These are phyloP conservation scores for Coemansia sp. DNA, from an alignment of 192 early-diverging fungal species.

Conservation along the genomic window DNA sequence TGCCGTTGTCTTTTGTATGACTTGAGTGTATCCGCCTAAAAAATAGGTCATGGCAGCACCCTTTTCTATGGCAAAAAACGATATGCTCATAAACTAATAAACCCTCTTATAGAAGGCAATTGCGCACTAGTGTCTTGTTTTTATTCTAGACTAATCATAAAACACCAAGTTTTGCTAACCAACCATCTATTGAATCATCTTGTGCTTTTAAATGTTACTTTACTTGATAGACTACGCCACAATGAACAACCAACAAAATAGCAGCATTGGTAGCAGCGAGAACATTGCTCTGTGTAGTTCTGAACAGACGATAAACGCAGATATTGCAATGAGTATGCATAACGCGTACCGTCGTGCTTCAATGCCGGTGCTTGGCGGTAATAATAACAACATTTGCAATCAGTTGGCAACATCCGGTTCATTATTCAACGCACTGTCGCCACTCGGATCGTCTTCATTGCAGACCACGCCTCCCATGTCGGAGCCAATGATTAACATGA, in stretches of 20 bases:
- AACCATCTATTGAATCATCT: background rate
- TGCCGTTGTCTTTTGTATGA: too few species aligned
- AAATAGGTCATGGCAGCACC: too few species aligned
- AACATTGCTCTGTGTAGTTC: background rate
- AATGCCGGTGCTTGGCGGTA: slow-evolving; percentile 1
- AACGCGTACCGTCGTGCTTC: background rate
- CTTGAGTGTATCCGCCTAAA: too few species aligned
- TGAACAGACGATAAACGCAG: background rate
- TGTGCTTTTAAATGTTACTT: background rate
- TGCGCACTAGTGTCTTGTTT: too few species aligned
- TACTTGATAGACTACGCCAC: background rate
- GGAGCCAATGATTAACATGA: too few species aligned
- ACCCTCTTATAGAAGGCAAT: too few species aligned
- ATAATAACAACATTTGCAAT: background rate
- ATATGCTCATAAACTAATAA: too few species aligned
- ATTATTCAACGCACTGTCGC: too few species aligned
- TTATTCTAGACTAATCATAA: background rate
- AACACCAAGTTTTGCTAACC: background rate
- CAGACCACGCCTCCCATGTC: too few species aligned
- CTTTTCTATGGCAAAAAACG: too few species aligned
- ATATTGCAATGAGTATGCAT: background rate
- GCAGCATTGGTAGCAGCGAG: background rate
- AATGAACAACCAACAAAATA: background rate
- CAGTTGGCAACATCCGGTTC: background rate
- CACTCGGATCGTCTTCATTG: too few species aligned